These are phyloP conservation scores for Pseudotsuga menziesii DNA, from an alignment of 75 land plant genomes.

Conservation along the genomic window DNA sequence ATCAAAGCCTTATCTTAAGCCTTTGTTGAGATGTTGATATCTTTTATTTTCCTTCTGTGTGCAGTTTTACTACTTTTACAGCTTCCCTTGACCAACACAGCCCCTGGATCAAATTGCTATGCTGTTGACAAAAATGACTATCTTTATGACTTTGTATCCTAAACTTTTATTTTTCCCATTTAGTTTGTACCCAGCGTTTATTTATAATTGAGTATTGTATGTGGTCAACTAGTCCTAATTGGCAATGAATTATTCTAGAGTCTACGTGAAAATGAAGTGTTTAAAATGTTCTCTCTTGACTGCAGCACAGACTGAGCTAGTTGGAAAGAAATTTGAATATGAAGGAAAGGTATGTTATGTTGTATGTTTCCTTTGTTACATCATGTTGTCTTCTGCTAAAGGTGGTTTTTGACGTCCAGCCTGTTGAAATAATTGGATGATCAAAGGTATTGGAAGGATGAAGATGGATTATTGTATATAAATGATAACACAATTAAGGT, in stretches of 20 bases:
- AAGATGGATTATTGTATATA: too few species aligned
- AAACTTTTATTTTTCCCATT: not conserved
- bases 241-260: too few species aligned
- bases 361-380: not conserved
- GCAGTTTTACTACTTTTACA: not conserved
- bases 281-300: too few species aligned
- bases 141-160: conserved; percentile 27
- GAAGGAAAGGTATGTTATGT: conserved; percentile 5
- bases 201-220: too few species aligned
- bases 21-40: too few species aligned
- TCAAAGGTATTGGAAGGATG: too few species aligned
- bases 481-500: too few species aligned
- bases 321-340: not conserved
- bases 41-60: not conserved
- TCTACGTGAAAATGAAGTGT: too few species aligned
- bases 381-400: not conserved
- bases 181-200: too few species aligned
- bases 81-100: conserved; percentile 8
- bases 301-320: not conserved
- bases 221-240: too few species aligned
- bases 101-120: conserved; percentile 24
- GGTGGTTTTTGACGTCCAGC: not conserved
- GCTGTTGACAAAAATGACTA: conserved; percentile 10
- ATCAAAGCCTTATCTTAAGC: too few species aligned
- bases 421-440: too few species aligned